Conservation (phyloP, 345 rosid species). For the Citrus glauca region DNA sequence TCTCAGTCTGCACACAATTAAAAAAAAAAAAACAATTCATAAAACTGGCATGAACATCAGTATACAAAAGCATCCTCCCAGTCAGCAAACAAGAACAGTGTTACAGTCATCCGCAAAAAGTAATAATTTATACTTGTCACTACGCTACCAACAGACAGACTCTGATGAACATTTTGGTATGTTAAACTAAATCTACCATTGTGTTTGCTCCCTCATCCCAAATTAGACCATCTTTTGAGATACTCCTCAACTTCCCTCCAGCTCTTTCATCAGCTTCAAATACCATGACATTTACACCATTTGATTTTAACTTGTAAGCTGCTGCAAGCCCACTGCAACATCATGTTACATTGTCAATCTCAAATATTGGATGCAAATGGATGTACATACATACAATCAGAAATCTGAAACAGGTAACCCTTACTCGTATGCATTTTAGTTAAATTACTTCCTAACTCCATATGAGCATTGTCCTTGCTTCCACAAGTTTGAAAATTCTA, state of each 20-base stretch:
- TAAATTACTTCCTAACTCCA: neutral
- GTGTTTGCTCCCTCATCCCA: conserved; percentile 99
- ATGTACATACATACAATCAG: neutral
- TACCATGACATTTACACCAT: conserved; percentile 68
- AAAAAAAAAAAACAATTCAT: neutral
- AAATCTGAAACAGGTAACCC: neutral
- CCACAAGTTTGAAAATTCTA: neutral
- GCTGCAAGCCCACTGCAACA: conserved; percentile 80
- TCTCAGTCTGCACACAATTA: conserved; percentile 59
- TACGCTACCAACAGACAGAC: neutral
- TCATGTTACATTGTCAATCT: neutral
- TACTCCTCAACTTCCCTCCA: conserved; percentile 86
- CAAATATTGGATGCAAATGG: neutral
- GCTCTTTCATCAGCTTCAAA: conserved; percentile 81
- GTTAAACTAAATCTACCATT: conserved; percentile 40
- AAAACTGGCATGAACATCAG: neutral
- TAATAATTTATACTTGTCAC: neutral
- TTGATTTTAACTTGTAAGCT: conserved; percentile 82
- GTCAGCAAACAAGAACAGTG: neutral
- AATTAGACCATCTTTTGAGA: conserved; percentile 48
- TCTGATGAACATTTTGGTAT: neutral
- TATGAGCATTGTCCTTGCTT: neutral
- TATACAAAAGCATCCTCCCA: neutral
- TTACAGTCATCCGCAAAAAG: neutral
- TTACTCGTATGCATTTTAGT: neutral